Conservation (phyloP, 345 rosid species). For the Theobroma cacao region DNA sequence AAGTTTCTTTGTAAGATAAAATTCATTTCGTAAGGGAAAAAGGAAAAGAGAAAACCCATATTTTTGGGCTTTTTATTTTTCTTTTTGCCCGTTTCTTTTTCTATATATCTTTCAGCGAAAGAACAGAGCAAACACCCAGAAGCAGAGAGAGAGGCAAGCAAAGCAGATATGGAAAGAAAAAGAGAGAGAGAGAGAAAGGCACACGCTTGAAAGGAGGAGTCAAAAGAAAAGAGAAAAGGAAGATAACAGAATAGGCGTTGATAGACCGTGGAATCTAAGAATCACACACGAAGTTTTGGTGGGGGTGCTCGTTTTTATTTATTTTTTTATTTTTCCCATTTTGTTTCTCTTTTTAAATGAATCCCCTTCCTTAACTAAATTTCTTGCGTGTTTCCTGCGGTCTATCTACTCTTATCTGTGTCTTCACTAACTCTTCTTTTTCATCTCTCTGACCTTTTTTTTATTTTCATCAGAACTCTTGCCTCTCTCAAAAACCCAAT, state of each 20-base stretch:
- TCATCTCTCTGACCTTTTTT: background rate
- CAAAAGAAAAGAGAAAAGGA: constrained; percentile 5
- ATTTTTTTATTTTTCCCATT: background rate
- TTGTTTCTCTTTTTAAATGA: background rate
- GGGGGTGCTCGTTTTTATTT: constrained; percentile 19
- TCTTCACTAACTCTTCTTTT: constrained; percentile 13
- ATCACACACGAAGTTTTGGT: constrained; percentile 40
- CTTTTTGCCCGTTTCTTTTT: background rate
- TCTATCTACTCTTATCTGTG: constrained; percentile 74
- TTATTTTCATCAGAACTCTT: background rate
- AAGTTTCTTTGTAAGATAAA: background rate
- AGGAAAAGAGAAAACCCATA: background rate
- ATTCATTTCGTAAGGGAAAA: background rate
- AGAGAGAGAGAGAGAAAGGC: constrained; percentile 19
- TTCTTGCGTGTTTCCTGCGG: constrained; percentile 75
- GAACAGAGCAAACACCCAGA: constrained; percentile 13
- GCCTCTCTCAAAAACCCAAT: constrained; percentile 11
- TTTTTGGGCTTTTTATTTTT: background rate
- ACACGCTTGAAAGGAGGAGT: background rate
- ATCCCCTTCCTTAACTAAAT: constrained; percentile 29
- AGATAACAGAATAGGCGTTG: constrained; percentile 52
- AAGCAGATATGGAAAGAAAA: constrained; percentile 4
- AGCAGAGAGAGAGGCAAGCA: constrained; percentile 14
- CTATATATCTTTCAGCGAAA: background rate
- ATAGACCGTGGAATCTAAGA: constrained; percentile 81